Conservation (phyloP, 371 early-diverging fungal species). For the Mortierella polycephala region DNA sequence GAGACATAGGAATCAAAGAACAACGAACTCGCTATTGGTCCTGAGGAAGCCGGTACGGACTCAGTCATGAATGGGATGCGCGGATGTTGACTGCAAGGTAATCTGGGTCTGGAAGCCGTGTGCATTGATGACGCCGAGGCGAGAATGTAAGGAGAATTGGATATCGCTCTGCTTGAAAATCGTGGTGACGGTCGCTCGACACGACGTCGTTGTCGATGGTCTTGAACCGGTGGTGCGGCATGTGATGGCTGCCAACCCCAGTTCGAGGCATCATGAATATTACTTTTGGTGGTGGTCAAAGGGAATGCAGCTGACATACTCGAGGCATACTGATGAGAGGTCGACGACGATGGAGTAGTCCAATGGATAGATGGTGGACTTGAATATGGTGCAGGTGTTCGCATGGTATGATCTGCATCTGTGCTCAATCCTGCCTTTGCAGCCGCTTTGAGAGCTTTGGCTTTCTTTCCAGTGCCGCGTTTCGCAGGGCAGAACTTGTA, state of each 20-base stretch:
- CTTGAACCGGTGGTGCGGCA: too few relatives aligned
- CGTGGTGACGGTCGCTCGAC: too few relatives aligned
- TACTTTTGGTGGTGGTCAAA: too few relatives aligned
- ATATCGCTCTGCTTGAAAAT: too few relatives aligned
- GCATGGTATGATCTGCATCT: not conserved
- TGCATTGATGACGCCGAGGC: too few relatives aligned
- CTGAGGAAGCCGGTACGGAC: not conserved
- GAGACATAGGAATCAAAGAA: slow-evolving; percentile 3
- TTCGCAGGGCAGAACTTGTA: slow-evolving; percentile 39
- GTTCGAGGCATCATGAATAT: too few relatives aligned
- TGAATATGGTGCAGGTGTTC: not conserved
- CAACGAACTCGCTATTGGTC: not conserved
- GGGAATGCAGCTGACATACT: too few relatives aligned
- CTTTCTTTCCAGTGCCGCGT: slow-evolving; percentile 25
- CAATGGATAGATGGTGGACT: too few relatives aligned
- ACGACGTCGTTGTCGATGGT: too few relatives aligned
- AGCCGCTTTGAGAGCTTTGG: slow-evolving; percentile 6
- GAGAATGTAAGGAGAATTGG: too few relatives aligned
- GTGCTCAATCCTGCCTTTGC: not conserved
- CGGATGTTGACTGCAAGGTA: not conserved
- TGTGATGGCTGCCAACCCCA: too few relatives aligned
- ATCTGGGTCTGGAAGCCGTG: not conserved
- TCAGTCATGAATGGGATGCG: not conserved
- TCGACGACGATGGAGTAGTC: not conserved
- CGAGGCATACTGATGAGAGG: too few relatives aligned